Conservation (phyloP, 1,284 basidiomycete genomes). For the Moesziomyces parantarcticus region DNA sequence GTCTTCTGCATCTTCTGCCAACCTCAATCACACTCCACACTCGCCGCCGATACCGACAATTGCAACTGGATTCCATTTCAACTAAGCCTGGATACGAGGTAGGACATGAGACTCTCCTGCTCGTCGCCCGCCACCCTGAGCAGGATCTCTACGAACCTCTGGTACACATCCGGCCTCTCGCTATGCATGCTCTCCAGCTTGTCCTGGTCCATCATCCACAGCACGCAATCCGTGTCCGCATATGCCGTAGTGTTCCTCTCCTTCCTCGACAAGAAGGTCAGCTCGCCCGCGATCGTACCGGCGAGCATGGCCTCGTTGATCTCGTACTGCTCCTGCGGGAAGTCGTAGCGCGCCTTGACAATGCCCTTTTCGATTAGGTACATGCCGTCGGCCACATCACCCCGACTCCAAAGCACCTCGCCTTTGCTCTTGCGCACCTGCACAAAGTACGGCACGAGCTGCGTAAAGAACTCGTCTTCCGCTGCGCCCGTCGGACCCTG, state of each 20-base stretch:
- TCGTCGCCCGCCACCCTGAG: slow-evolving; percentile 63
- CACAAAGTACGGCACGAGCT: slow-evolving; percentile 78
- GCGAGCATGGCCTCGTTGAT: slow-evolving; percentile 67
- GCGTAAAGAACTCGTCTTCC: slow-evolving; percentile 66
- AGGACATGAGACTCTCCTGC: slow-evolving; percentile 64
- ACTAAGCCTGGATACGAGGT: slow-evolving; percentile 62
- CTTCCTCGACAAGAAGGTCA: slow-evolving; percentile 59
- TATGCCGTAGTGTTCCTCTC: slow-evolving; percentile 61
- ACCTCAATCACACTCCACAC: too few relatives aligned
- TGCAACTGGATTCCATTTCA: slow-evolving; percentile 8
- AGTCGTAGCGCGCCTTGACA: slow-evolving; percentile 64
- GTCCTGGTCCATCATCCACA: slow-evolving; percentile 58
- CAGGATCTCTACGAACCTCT: slow-evolving; percentile 54
- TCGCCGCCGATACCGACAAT: too few relatives aligned
- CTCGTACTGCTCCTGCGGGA: slow-evolving; percentile 64
- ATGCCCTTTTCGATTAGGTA: slow-evolving; percentile 66
- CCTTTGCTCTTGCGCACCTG: slow-evolving; percentile 74
- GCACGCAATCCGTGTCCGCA: slow-evolving; percentile 59
- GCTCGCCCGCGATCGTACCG: slow-evolving; percentile 65
- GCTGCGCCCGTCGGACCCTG: background rate
- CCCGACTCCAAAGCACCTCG: slow-evolving; percentile 78
- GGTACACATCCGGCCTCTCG: slow-evolving; percentile 35
- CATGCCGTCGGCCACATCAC: slow-evolving; percentile 75
- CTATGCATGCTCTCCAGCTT: slow-evolving; percentile 38
- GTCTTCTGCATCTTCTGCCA: too few relatives aligned